Percentiles rank a stretch among this genome's conserved stretches.
phyloP scores from a whole-genome alignment of 169 alveolate species.

The Eimeria acervulina region DNA sequence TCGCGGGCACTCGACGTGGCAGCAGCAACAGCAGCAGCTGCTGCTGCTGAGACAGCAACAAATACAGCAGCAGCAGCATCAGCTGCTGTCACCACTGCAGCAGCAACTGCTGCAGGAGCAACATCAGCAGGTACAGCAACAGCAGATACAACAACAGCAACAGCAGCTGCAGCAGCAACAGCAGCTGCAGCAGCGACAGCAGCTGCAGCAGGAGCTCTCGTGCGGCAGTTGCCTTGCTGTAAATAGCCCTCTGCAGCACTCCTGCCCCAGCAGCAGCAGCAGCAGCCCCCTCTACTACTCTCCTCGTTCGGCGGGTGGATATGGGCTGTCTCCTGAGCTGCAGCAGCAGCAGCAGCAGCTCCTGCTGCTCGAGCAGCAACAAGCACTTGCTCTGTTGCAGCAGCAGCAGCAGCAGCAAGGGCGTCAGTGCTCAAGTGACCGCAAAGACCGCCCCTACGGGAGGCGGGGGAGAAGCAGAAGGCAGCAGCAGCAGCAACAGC shows the following conservation, averaged over 20 bases:
- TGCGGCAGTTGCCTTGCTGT: neutral
- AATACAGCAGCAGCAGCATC: neutral
- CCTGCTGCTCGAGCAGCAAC: slow-evolving; percentile 6
- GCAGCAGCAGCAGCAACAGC: slow-evolving; percentile 64
- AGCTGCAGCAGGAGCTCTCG: neutral
- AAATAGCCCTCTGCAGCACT: neutral
- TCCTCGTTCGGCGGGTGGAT: slow-evolving; percentile 86
- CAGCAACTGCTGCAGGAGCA: neutral
- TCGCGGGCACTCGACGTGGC: neutral
- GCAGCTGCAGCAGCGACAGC: slow-evolving; percentile 40
- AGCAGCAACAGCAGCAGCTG: slow-evolving; percentile 23
- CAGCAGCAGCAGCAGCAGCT: slow-evolving; percentile 84
- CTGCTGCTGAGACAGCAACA: neutral
- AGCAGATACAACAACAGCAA: neutral
- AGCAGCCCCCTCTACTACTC: neutral
- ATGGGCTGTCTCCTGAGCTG: slow-evolving; percentile 97
- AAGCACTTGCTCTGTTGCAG: neutral
- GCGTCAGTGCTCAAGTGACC: neutral
- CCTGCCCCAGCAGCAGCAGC: slow-evolving; percentile 8
- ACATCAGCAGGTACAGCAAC: slow-evolving; percentile 8
- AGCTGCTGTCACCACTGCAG: neutral
- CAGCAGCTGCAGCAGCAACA: neutral
- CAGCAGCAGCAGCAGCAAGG: neutral
- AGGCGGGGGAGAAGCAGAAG: neutral
- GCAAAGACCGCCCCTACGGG: neutral